phyloP scores from a whole-genome alignment of 306 rosid genomes.

The Dalbergia cultrata region DNA sequence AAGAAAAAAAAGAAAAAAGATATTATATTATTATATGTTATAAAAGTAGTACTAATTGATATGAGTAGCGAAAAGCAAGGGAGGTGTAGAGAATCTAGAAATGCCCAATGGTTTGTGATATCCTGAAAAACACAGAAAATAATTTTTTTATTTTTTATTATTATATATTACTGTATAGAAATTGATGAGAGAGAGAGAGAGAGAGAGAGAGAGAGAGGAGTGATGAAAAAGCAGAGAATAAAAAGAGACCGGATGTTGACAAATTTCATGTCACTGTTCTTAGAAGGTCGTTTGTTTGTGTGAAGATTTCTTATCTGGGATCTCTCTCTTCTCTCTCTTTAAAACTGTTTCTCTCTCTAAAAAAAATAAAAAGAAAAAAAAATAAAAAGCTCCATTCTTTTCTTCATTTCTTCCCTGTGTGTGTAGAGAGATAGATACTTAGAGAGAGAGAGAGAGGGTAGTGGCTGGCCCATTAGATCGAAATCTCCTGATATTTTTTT shows the following conservation, averaged over 20 bases:
- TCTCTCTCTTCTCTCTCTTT: constrained; percentile 68
- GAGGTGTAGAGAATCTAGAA: constrained; percentile 86
- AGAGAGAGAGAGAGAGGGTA: constrained; percentile 54
- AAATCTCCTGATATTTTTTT: constrained; percentile 73
- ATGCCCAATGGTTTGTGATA: constrained; percentile 60
- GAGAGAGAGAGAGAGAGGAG: constrained; percentile 72
- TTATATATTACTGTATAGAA: constrained; percentile 52
- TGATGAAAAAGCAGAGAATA: constrained; percentile 95
- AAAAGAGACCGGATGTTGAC: constrained; percentile 99
- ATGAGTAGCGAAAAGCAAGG: constrained; percentile 59
- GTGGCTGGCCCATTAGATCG: constrained; percentile 97
- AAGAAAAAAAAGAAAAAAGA: too few species aligned
- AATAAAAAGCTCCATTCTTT: constrained; percentile 41
- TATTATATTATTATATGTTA: neutral
- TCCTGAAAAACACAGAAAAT: constrained; percentile 43
- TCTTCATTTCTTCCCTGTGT: constrained; percentile 41
- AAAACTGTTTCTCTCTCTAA: constrained; percentile 46
- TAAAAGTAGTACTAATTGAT: constrained; percentile 29
- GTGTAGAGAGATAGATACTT: constrained; percentile 54
- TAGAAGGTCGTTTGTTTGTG: constrained; percentile 97
- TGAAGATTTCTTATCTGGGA: constrained; percentile 99
- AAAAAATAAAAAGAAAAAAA: neutral
- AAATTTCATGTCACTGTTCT: constrained; percentile 99
- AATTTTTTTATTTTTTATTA: neutral
- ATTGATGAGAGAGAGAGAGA: constrained; percentile 37